phyloP scores from a whole-genome alignment of 768 basidiomycete genomes.

The Boletellus sp. region DNA sequence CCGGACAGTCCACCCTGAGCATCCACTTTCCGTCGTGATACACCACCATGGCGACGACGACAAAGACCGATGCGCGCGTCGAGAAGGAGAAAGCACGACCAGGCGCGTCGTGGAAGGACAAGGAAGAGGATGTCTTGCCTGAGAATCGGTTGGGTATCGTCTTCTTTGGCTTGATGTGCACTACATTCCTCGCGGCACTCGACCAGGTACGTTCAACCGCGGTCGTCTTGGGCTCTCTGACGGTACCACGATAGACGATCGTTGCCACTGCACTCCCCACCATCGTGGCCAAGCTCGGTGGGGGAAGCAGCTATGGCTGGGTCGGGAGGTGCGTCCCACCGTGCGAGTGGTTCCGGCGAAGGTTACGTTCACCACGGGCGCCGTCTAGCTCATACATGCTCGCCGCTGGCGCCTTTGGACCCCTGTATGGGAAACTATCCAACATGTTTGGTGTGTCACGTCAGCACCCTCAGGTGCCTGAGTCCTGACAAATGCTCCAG shows the following conservation, averaged over 20 bases:
- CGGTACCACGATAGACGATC: conserved; percentile 45
- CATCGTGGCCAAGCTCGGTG: conserved; percentile 62
- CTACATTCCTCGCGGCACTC: conserved; percentile 42
- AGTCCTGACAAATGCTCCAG: conserved; percentile 21
- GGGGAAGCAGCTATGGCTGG: conserved; percentile 66
- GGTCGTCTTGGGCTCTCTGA: too few species aligned
- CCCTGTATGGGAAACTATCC: conserved; percentile 76
- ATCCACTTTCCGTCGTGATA: not conserved
- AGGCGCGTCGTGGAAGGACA: conserved; percentile 52
- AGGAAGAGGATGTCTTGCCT: conserved; percentile 55
- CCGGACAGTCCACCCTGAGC: not conserved
- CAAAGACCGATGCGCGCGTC: not conserved
- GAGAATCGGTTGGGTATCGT: conserved; percentile 24
- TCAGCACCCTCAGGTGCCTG: not conserved
- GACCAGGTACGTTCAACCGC: conserved; percentile 53
- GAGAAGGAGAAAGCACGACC: conserved; percentile 34
- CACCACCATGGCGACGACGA: conserved; percentile 6
- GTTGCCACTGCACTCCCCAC: conserved; percentile 76
- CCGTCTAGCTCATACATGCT: conserved; percentile 65
- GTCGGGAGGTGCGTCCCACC: conserved; percentile 52
- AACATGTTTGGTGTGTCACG: conserved; percentile 42
- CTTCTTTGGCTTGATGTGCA: conserved; percentile 30
- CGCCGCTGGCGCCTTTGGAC: conserved; percentile 60
- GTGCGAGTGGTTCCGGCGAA: not conserved
- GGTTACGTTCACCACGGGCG: not conserved